phyloP scores from a whole-genome alignment of 2,329 filamentous ascomycete species.

The Cephalotrichum gorgonifer region DNA sequence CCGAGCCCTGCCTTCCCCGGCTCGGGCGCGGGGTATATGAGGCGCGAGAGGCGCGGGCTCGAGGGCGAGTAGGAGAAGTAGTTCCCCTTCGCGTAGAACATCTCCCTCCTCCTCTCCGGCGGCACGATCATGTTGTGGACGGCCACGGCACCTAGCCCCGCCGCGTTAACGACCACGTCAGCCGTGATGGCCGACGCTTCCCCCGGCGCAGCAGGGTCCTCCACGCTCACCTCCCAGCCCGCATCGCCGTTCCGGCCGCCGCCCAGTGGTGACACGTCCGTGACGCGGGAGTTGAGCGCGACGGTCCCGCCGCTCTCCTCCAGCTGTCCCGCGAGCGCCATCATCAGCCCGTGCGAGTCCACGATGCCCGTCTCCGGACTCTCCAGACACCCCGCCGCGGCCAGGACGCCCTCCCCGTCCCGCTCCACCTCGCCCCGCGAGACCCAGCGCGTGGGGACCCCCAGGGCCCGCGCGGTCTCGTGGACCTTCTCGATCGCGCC shows the following conservation, averaged over 20 bases:
- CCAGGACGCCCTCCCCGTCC: conserved; percentile 34
- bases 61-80: conserved; percentile 78
- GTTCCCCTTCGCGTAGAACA: conserved; percentile 86
- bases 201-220: conserved; percentile 28
- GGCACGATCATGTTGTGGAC: conserved; percentile 78
- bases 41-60: conserved; percentile 51
- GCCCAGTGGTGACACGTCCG: conserved; percentile 40
- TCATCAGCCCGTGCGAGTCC: conserved; percentile 79
- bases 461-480: conserved; percentile 22
- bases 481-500: conserved; percentile 46
- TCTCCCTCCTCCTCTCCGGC: conserved; percentile 37
- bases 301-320: conserved; percentile 67
- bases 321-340: conserved; percentile 64
- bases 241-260: conserved; percentile 29
- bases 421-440: conserved; percentile 35
- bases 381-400: conserved; percentile 66
- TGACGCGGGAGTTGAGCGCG: conserved; percentile 59
- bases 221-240: conserved; percentile 61
- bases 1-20: conserved; percentile 78
- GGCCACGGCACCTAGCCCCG: conserved; percentile 65
- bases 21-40: conserved; percentile 81
- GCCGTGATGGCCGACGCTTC: conserved; percentile 53
- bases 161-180: conserved; percentile 74
- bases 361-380: conserved; percentile 82
- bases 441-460: conserved; percentile 65